Evolutionary conservation across 2,329 filamentous ascomycete species (phyloP).

Genomic region (Exophiala dermatitidis): DNA sequence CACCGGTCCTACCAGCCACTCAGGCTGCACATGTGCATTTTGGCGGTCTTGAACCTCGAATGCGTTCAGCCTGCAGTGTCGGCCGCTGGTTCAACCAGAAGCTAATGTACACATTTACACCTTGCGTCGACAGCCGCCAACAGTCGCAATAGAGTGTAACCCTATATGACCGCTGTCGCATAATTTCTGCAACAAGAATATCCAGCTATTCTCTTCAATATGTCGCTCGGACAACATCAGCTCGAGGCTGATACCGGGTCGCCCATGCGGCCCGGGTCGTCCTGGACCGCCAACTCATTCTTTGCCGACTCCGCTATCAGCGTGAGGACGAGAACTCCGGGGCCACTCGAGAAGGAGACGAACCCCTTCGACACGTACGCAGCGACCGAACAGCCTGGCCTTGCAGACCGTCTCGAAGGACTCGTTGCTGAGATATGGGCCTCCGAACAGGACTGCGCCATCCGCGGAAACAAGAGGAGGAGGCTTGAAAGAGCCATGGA

Average conservation of each 20-base stretch:
- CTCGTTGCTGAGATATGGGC: slow-evolving; percentile 22
- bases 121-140: not conserved
- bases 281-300: slow-evolving; percentile 23
- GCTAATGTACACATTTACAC: not conserved
- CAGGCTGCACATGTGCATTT: no score
- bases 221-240: slow-evolving; percentile 6
- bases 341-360: slow-evolving; percentile 10
- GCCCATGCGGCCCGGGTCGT: slow-evolving; percentile 19
- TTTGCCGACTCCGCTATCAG: slow-evolving; percentile 29
- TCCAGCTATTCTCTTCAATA: not conserved
- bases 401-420: slow-evolving; percentile 19
- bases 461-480: slow-evolving; percentile 12
- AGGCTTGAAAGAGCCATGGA: slow-evolving; percentile 13
- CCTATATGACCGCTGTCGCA: not conserved
- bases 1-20: slow-evolving; percentile 7
- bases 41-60: not conserved
- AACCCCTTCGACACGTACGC: slow-evolving; percentile 2
- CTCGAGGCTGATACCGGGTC: slow-evolving; percentile 2
- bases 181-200: not conserved
- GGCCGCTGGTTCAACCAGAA: not conserved
- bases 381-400: not conserved
- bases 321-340: slow-evolving; percentile 23
- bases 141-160: not conserved
- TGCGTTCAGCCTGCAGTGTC: slow-evolving; percentile 1
- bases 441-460: slow-evolving; percentile 17